phyloP scores from a whole-genome alignment of 768 basidiomycete genomes.

The Coprinellus aureogranulatus region DNA sequence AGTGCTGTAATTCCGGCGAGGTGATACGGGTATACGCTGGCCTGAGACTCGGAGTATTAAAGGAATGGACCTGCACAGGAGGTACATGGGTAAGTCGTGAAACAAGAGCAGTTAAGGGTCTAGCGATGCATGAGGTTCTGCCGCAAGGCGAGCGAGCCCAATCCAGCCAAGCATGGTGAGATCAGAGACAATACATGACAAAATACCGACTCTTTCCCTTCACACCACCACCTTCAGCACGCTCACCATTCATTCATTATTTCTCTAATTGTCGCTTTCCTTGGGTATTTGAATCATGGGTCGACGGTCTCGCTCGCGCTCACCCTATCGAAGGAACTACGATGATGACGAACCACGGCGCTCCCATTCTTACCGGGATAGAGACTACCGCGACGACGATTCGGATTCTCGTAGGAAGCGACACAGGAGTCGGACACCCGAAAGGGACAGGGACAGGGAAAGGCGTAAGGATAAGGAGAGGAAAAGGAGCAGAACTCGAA shows the following conservation, averaged over 20 bases:
- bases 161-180: not conserved
- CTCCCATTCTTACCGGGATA: constrained; percentile 42
- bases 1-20: constrained; percentile 30
- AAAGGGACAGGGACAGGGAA: constrained; percentile 29
- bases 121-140: not conserved
- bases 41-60: not conserved
- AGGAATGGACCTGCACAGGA: not conserved
- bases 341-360: not conserved
- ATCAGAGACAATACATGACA: not conserved
- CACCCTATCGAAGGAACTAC: constrained; percentile 8
- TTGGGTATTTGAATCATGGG: constrained; percentile 33
- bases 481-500: constrained; percentile 36
- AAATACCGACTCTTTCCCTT: not conserved
- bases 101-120: not conserved
- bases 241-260: not conserved
- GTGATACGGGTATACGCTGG: not conserved
- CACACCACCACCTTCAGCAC: not conserved
- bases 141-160: not conserved
- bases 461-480: constrained; percentile 24
- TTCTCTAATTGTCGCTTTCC: not conserved
- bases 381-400: constrained; percentile 32
- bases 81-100: constrained; percentile 7
- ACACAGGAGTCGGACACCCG: constrained; percentile 28
- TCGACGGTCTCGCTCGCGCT: constrained; percentile 48
- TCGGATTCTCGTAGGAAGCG: constrained; percentile 25